Evolutionary conservation across 768 basidiomycete genomes (phyloP).

Genomic region (Auricularia sp.): DNA sequence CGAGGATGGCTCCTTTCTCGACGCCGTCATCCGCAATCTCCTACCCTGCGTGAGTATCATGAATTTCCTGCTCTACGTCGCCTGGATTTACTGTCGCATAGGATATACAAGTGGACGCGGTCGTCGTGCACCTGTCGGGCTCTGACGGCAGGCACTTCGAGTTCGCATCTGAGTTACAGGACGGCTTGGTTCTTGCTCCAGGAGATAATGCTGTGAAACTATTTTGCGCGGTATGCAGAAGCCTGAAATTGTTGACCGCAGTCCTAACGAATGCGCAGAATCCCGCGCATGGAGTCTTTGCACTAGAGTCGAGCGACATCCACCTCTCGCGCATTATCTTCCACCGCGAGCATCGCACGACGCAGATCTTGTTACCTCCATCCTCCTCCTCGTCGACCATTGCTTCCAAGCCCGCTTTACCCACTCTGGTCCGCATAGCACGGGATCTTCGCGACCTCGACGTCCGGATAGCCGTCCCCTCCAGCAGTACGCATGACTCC

Average conservation of each 20-base stretch:
- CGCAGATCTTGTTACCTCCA: not conserved
- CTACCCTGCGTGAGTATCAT: slow-evolving; percentile 60
- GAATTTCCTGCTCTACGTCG: not conserved
- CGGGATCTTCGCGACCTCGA: slow-evolving; percentile 53
- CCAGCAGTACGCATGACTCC: slow-evolving; percentile 15
- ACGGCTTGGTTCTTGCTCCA: slow-evolving; percentile 32
- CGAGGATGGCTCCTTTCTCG: slow-evolving; percentile 56
- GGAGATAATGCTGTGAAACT: slow-evolving; percentile 52
- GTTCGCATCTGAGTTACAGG: slow-evolving; percentile 34
- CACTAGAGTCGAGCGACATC: slow-evolving; percentile 59
- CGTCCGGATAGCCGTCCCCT: slow-evolving; percentile 35
- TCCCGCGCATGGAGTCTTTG: slow-evolving; percentile 56
- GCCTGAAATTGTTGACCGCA: not conserved
- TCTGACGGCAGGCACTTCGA: slow-evolving; percentile 51
- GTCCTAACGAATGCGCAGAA: slow-evolving; percentile 35
- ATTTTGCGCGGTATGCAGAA: slow-evolving; percentile 58
- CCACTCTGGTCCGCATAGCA: slow-evolving; percentile 50
- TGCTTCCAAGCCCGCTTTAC: slow-evolving; percentile 17
- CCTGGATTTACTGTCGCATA: slow-evolving; percentile 20
- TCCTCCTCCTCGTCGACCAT: slow-evolving; percentile 1
- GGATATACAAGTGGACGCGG: slow-evolving; percentile 52
- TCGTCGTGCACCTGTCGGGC: slow-evolving; percentile 52
- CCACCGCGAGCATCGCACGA: slow-evolving; percentile 36
- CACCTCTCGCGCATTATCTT: slow-evolving; percentile 54
- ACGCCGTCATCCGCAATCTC: slow-evolving; percentile 51